These are phyloP conservation scores for Crotalaria pallida DNA, from an alignment of 306 rosid species.

Conservation along the genomic window DNA sequence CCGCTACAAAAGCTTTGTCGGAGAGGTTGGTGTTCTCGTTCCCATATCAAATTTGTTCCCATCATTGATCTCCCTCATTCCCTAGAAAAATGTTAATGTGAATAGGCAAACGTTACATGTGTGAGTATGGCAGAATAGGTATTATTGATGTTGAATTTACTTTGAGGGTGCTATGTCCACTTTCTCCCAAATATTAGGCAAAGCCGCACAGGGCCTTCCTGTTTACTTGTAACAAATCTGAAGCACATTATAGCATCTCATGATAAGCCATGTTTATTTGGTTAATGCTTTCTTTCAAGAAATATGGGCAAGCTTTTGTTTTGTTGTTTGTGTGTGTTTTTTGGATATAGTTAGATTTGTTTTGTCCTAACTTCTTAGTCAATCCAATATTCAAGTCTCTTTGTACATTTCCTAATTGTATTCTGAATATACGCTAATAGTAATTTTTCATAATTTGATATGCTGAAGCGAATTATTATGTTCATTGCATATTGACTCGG, in stretches of 20 bases:
- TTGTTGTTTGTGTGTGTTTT: too few species aligned
- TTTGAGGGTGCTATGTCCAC: background rate
- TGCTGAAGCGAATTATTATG: background rate
- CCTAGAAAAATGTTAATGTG: background rate
- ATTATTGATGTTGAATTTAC: background rate
- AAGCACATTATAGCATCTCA: background rate
- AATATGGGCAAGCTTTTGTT: background rate
- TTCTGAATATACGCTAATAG: background rate
- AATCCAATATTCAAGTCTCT: background rate
- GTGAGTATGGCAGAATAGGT: background rate
- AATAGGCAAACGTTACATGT: background rate
- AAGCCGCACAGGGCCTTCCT: background rate
- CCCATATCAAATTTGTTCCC: background rate
- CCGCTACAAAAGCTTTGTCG: slow-evolving; percentile 62
- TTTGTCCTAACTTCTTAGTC: background rate
- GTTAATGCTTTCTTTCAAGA: background rate
- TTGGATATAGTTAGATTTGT: background rate
- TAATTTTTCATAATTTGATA: background rate
- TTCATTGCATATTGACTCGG: background rate
- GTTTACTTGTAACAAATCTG: background rate
- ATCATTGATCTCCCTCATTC: background rate
- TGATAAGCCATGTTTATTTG: background rate
- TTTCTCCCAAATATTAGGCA: background rate
- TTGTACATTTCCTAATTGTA: background rate
- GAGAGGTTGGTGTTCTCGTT: slow-evolving; percentile 47